Percentiles rank a stretch among this genome's conserved stretches.
phyloP scores from a whole-genome alignment of 345 rosid genomes.

The Conringia planisiliqua region DNA sequence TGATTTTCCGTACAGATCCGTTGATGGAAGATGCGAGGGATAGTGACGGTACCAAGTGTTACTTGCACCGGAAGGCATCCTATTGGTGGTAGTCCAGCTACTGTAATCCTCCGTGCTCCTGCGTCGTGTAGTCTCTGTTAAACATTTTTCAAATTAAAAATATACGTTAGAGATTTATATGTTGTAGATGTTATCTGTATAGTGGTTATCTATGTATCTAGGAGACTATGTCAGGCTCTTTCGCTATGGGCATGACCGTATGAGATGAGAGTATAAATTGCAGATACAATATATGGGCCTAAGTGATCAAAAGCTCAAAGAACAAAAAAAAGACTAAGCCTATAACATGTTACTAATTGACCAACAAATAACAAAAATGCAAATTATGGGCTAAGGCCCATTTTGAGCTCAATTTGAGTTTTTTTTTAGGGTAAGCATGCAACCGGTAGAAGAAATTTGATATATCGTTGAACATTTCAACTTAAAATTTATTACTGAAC shows the following conservation, averaged over 20 bases:
- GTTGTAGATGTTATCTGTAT: not conserved
- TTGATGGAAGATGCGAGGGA: not conserved
- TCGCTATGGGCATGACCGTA: not conserved
- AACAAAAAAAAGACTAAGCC: not conserved
- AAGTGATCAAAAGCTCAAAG: not conserved
- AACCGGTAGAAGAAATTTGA: not conserved
- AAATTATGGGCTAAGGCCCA: not conserved
- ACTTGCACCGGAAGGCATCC: conserved; percentile 40
- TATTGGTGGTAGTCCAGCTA: conserved; percentile 37
- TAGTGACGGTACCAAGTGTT: conserved; percentile 11
- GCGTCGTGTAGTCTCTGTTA: conserved; percentile 30
- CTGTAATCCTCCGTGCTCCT: conserved; percentile 30
- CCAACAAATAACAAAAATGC: not conserved
- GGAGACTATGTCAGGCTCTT: not conserved
- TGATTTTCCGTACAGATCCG: conserved; percentile 16
- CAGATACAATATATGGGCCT: conserved; percentile 15
- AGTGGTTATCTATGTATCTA: not conserved
- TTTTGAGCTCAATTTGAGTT: not conserved
- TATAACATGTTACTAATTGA: not conserved
- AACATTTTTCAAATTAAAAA: not conserved
- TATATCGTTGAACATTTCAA: not conserved
- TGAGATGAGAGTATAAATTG: not conserved
- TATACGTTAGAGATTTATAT: not conserved
- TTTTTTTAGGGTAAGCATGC: not conserved
- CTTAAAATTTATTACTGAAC: not conserved